A percentile compares a stretch with the other conserved stretches of the same genome.
phyloP scores from a whole-genome alignment of 1,284 basidiomycete species.

The Agaricales sp. region DNA sequence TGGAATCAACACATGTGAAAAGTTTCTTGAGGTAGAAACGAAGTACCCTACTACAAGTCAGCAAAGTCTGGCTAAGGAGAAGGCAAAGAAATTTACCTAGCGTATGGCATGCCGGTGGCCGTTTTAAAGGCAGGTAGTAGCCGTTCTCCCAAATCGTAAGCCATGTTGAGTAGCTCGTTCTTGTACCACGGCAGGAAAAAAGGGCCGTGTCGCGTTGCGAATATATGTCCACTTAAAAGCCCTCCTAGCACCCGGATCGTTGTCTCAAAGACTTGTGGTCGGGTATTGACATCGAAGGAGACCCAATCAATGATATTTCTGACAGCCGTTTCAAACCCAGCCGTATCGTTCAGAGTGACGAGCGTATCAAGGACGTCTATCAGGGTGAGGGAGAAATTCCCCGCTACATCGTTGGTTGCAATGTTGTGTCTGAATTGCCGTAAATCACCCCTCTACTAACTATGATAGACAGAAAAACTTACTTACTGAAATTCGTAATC shows the following conservation, averaged over 20 bases:
- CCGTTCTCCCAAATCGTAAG: constrained; percentile 76
- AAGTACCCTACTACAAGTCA: not conserved
- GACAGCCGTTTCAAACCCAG: constrained; percentile 69
- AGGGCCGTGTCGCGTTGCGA: constrained; percentile 54
- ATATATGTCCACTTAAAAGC: constrained; percentile 77
- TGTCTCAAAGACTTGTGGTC: constrained; percentile 87
- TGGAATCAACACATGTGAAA: constrained; percentile 8
- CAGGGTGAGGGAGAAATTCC: constrained; percentile 78
- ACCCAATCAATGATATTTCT: constrained; percentile 68
- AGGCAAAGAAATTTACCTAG: constrained; percentile 40
- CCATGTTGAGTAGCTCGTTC: constrained; percentile 67
- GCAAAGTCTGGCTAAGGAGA: constrained; percentile 27
- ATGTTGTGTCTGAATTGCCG: constrained; percentile 43
- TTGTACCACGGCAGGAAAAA: constrained; percentile 73
- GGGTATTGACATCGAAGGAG: constrained; percentile 81
- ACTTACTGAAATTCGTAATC: constrained; percentile 72
- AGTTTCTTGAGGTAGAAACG: constrained; percentile 7
- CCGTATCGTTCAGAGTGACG: constrained; percentile 63
- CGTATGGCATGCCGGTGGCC: constrained; percentile 82
- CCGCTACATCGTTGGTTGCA: constrained; percentile 75
- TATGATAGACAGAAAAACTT: constrained; percentile 7
- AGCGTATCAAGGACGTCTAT: constrained; percentile 79
- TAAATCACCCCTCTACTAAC: constrained; percentile 9
- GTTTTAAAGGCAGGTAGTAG: constrained; percentile 84
- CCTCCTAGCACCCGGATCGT: constrained; percentile 87